These are phyloP conservation scores for Amphichorda felina DNA, from an alignment of 2,329 filamentous ascomycete genomes.

Conservation along the genomic window DNA sequence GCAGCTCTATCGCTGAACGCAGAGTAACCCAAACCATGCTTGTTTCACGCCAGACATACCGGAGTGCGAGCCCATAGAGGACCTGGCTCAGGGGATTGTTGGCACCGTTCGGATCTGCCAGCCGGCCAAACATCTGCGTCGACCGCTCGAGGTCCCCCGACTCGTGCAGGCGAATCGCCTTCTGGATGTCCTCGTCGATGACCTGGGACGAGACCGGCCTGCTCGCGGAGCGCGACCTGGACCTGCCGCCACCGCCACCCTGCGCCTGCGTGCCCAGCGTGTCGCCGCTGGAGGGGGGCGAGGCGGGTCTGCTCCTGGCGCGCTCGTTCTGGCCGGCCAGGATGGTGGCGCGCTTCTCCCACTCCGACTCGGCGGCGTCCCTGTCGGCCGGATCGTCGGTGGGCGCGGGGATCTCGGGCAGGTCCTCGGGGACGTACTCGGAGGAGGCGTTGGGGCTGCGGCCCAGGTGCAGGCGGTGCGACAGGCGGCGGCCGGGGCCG, in stretches of 20 bases:
- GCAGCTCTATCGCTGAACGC: not conserved
- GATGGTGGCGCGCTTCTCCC: constrained; percentile 90
- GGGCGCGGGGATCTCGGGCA: constrained; percentile 56
- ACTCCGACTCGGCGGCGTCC: constrained; percentile 52
- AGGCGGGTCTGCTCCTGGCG: constrained; percentile 28
- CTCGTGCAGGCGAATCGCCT: constrained; percentile 92
- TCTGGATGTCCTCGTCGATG: constrained; percentile 67
- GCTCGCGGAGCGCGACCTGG: constrained; percentile 3
- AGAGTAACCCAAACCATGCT: constrained; percentile 7
- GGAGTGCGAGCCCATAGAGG: constrained; percentile 81
- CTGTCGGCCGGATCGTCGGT: constrained; percentile 27
- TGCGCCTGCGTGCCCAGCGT: not conserved
- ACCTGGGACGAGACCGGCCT: constrained; percentile 32
- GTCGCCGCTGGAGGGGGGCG: constrained; percentile 12
- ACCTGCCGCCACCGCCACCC: not conserved
- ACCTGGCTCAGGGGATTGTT: constrained; percentile 96
- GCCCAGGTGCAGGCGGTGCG: constrained; percentile 58
- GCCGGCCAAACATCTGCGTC: constrained; percentile 70
- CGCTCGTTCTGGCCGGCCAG: constrained; percentile 54
- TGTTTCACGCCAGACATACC: constrained; percentile 44
- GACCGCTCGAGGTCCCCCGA: constrained; percentile 65
- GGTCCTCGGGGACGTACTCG: constrained; percentile 63
- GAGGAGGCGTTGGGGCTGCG: constrained; percentile 48
- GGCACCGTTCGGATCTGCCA: constrained; percentile 72
- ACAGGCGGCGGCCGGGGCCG: constrained; percentile 35